Evolutionary conservation across 768 basidiomycete genomes (phyloP).

Genomic region (Amanita fuliginea): DNA sequence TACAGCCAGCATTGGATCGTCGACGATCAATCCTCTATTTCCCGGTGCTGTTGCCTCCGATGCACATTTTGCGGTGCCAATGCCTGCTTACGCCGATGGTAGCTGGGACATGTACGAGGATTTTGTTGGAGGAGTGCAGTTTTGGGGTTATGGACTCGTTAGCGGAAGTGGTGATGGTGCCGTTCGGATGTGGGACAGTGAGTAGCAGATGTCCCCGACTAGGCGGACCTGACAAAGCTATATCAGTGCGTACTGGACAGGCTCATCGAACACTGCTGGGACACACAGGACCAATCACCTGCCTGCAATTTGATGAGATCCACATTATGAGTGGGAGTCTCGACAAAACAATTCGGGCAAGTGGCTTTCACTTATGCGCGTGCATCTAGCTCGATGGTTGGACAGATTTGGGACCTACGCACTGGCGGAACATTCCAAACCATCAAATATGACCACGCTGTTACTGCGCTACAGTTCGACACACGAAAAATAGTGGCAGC

Average conservation of each 20-base stretch:
- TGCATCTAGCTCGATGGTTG: constrained; percentile 4
- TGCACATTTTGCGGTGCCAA: constrained; percentile 70
- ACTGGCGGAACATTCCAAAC: constrained; percentile 83
- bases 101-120: constrained; percentile 94
- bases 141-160: constrained; percentile 97
- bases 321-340: constrained; percentile 89
- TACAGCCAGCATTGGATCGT: constrained; percentile 25
- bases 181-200: constrained; percentile 99
- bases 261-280: constrained; percentile 88
- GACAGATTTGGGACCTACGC: constrained; percentile 92
- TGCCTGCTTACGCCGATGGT: constrained; percentile 81
- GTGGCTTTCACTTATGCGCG: constrained; percentile 15
- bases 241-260: constrained; percentile 91
- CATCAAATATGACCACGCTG: constrained; percentile 81
- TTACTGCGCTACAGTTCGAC: constrained; percentile 92
- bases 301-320: constrained; percentile 92
- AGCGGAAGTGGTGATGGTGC: constrained; percentile 97
- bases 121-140: constrained; percentile 95
- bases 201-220: constrained; percentile 23
- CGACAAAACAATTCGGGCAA: constrained; percentile 84
- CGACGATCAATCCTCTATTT: constrained; percentile 34
- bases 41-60: constrained; percentile 42
- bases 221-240: background rate
- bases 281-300: constrained; percentile 89
- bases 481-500: constrained; percentile 88